Percentiles rank a stretch among this genome's conserved stretches.
phyloP scores from a whole-genome alignment of 495 filamentous ascomycete genomes.

The Penicillium daleae region DNA sequence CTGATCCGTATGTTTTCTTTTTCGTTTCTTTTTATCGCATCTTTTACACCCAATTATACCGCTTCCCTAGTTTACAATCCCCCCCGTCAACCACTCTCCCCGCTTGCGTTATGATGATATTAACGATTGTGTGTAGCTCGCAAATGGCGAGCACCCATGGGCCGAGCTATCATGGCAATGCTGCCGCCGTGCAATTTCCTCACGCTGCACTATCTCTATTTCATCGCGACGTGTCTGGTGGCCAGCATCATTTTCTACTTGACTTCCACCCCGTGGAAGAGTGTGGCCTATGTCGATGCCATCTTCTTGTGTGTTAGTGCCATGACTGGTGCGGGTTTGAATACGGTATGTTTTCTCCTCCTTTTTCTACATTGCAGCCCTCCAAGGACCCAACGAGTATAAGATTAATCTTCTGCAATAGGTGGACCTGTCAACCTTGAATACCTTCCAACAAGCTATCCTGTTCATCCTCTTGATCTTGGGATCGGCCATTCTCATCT shows the following conservation, averaged over 20 bases:
- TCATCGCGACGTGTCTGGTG: slow-evolving; percentile 66
- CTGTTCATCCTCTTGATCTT: slow-evolving; percentile 74
- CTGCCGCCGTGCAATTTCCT: slow-evolving; percentile 70
- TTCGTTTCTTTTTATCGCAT: not conserved
- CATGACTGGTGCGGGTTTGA: slow-evolving; percentile 79
- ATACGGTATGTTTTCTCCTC: slow-evolving; percentile 55
- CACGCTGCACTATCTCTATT: slow-evolving; percentile 78
- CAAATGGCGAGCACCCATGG: slow-evolving; percentile 24
- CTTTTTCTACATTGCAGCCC: no score
- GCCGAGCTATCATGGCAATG: slow-evolving; percentile 34
- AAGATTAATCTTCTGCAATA: slow-evolving; percentile 16
- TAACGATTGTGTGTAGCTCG: slow-evolving; percentile 18
- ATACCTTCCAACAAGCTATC: slow-evolving; percentile 76
- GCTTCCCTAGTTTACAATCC: not conserved
- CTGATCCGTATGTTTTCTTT: slow-evolving; percentile 20
- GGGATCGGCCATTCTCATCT: slow-evolving; percentile 61
- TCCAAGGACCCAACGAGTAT: no score
- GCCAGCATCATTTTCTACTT: slow-evolving; percentile 75
- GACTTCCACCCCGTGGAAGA: slow-evolving; percentile 61
- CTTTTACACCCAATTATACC: not conserved
- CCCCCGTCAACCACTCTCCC: not conserved
- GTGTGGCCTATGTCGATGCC: slow-evolving; percentile 72
- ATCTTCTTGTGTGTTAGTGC: slow-evolving; percentile 78
- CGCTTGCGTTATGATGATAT: not conserved
- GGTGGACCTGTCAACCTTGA: slow-evolving; percentile 66